Evolutionary conservation across 1,284 basidiomycete species (phyloP), one percentile per base, ranked within the genome.

Genomic region (Butyriboletus appendiculatus): DNA sequence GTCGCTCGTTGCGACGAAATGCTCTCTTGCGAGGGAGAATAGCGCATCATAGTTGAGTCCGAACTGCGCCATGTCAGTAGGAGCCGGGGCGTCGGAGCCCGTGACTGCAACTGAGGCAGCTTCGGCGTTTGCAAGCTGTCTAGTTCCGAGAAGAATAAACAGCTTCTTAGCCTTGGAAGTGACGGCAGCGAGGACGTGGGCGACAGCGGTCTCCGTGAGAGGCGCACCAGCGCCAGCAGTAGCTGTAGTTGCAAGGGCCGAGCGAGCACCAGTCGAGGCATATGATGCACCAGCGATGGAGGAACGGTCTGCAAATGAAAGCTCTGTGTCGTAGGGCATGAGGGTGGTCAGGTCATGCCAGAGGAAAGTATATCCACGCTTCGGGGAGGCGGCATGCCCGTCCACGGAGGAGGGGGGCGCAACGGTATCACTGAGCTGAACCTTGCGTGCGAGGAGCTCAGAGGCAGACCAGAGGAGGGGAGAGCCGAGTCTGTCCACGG

Each of bases 331-430:
- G 74, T 96, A 96, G 2, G 90, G 78, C 24, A 76, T 77, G 60
- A 92, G 86, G 0, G 95, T 96, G 3, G 93, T 90, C 16, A 90
- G 69, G 68, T 94, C 90, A 71, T 96, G 92, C 83, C 92, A 94
- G 15, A 96, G 73, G 86, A 92, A 96, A 7, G 86, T 80, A 71
- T 88, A 93, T 2, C 89, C 88, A 33, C 82, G 76, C 28, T 67
- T 69, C 3, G 75, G 72, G 10, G 69, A 55, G 22, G 46, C 45
- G 9, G 43, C n/a, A 5, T 46, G 64, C 59, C n/a, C 58, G 47
- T 52, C 61, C 10, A 12, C 11, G 3, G 45, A 45, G 15, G 40
- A 24, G 24, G 7, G 26, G 5, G 53, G 47, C 2, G 33, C 33
- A 11, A 18, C 2, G 24, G 47, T 11, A 32, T 68, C 53, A 3